Evolutionary conservation across 164 flowering plant species (phyloP).

Genomic region (Kingdonia uniflora): DNA sequence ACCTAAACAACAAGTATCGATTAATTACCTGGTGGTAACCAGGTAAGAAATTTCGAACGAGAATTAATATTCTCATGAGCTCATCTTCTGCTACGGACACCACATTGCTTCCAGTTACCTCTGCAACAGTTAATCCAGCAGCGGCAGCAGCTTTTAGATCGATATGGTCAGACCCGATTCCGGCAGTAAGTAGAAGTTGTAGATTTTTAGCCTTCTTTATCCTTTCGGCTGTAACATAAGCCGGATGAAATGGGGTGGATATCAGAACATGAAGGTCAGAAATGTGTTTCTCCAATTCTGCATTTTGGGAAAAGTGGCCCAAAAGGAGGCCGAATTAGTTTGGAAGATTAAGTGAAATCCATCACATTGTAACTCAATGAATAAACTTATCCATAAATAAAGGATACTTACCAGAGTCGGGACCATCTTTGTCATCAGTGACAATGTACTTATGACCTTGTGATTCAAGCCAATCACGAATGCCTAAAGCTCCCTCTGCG

Average conservation of each 20-base stretch:
- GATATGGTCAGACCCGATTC: constrained; percentile 93
- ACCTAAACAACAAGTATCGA: too few relatives aligned
- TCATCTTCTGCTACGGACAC: constrained; percentile 99
- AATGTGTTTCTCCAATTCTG: constrained; percentile 95
- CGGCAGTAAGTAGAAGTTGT: constrained; percentile 88
- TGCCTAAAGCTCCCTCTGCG: constrained; percentile 70
- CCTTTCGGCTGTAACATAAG: constrained; percentile 89
- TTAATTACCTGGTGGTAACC: constrained; percentile 61
- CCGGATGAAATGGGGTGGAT: constrained; percentile 94
- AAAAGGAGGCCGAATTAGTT: neutral
- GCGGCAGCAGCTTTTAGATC: constrained; percentile 92
- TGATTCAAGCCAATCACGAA: constrained; percentile 89
- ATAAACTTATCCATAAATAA: neutral
- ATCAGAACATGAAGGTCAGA: constrained; percentile 91
- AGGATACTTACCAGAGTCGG: constrained; percentile 54
- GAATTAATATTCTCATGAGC: constrained; percentile 93
- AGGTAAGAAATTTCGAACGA: constrained; percentile 79
- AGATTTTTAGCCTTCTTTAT: constrained; percentile 87
- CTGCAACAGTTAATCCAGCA: constrained; percentile 94
- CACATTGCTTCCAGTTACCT: constrained; percentile 90
- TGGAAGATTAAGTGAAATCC: neutral
- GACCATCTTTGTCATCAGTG: constrained; percentile 98
- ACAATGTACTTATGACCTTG: constrained; percentile 94
- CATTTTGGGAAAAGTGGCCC: constrained; percentile 5
- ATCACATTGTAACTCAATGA: neutral